Evolutionary conservation across 2,329 filamentous ascomycete genomes (phyloP).

Genomic region (Ophiostoma quercus): DNA sequence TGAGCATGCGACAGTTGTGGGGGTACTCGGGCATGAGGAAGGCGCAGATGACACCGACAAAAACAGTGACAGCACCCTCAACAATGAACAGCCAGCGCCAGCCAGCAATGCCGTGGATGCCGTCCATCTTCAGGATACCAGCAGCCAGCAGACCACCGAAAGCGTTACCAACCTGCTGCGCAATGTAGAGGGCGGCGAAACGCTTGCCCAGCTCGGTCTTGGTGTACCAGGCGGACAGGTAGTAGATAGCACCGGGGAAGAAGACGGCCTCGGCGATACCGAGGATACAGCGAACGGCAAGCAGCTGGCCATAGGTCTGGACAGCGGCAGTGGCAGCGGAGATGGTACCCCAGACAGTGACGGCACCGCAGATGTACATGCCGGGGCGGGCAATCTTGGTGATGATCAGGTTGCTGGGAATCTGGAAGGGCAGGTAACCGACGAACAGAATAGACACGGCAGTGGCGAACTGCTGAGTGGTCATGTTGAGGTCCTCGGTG

Average conservation of each 20-base stretch:
- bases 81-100: conserved; percentile 27
- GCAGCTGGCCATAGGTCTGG: conserved; percentile 33
- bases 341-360: conserved; percentile 38
- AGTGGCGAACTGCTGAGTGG: conserved; percentile 51
- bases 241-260: conserved; percentile 54
- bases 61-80: conserved; percentile 23
- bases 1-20: conserved; percentile 37
- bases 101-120: not conserved
- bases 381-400: conserved; percentile 24
- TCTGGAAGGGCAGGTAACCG: conserved; percentile 58
- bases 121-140: conserved; percentile 19
- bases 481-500: conserved; percentile 23
- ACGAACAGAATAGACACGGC: conserved; percentile 59
- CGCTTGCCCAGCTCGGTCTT: conserved; percentile 23
- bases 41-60: conserved; percentile 3
- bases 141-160: conserved; percentile 23
- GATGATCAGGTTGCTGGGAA: conserved; percentile 49
- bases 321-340: conserved; percentile 42
- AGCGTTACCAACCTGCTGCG: conserved; percentile 20
- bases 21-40: conserved; percentile 33
- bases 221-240: conserved; percentile 32
- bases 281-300: conserved; percentile 54
- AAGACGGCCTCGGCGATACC: conserved; percentile 56
- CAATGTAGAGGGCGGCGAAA: conserved; percentile 18
- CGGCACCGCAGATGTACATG: conserved; percentile 21